phyloP scores from a whole-genome alignment of 2,329 filamentous ascomycete genomes.

The Ophiocordyceps camponoti-rufipedis region DNA sequence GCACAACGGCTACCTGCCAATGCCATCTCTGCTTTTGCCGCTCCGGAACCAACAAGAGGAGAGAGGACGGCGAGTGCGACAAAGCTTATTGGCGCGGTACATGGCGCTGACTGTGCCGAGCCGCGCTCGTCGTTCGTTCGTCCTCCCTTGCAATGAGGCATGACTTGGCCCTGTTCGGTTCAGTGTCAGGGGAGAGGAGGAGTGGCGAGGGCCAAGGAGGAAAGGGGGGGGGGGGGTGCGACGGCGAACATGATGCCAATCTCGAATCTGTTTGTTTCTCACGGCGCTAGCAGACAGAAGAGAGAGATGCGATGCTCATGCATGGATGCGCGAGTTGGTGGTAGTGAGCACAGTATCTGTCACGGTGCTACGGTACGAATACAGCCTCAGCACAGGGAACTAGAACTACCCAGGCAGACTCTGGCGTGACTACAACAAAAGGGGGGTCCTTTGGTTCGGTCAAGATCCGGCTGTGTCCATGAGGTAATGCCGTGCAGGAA shows the following conservation, averaged over 20 bases:
- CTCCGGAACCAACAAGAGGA: not conserved
- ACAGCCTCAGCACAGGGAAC: too few relatives aligned
- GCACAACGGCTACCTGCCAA: not conserved
- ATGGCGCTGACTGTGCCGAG: not conserved
- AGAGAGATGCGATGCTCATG: not conserved
- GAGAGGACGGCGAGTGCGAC: not conserved
- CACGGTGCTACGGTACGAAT: too few relatives aligned
- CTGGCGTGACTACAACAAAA: too few relatives aligned
- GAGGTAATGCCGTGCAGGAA: constrained; percentile 4
- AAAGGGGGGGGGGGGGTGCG: not conserved
- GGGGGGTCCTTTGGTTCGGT: not conserved
- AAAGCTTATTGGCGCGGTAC: not conserved
- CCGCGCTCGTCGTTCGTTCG: not conserved
- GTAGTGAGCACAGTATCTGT: too few relatives aligned
- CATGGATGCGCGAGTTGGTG: not conserved
- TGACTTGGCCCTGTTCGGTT: not conserved
- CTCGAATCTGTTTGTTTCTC: not conserved
- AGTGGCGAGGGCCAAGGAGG: too few relatives aligned
- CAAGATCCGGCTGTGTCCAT: constrained; percentile 2
- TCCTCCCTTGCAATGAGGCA: not conserved
- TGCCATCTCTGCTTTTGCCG: not conserved
- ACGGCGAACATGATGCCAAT: not conserved
- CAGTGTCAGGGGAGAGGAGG: not conserved
- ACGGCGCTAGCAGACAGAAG: not conserved
- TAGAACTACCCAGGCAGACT: too few relatives aligned